Percentiles rank a stretch among this genome's conserved stretches.
Evolutionary conservation across 2,329 filamentous ascomycete genomes (phyloP).

Genomic region (Monosporascus sp.): DNA sequence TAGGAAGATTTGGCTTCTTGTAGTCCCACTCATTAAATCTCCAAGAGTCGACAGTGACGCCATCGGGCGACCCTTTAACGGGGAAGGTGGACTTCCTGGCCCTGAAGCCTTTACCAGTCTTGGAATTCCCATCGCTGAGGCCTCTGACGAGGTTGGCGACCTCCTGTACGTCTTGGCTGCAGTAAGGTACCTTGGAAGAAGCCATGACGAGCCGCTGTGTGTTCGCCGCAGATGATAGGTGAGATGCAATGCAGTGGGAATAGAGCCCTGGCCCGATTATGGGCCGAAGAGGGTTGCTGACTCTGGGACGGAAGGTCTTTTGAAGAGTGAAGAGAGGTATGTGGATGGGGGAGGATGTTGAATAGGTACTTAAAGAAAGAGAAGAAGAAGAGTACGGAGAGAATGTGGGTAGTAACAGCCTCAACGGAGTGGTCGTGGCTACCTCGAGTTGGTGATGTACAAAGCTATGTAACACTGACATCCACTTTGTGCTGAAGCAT

Average conservation of each 20-base stretch:
- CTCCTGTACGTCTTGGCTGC: constrained; percentile 63
- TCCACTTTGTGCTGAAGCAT: not conserved
- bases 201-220: constrained; percentile 15
- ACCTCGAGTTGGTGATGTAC: not conserved
- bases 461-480: not conserved
- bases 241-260: not conserved
- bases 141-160: constrained; percentile 59
- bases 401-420: not conserved
- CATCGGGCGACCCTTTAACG: constrained; percentile 56
- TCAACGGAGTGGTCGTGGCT: not conserved
- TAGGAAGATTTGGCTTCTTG: constrained; percentile 79
- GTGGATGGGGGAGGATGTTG: too few species aligned
- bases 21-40: constrained; percentile 94
- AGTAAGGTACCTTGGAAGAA: constrained; percentile 51
- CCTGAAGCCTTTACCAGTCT: constrained; percentile 56
- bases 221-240: not conserved
- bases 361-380: too few species aligned
- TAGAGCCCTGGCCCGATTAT: too few species aligned
- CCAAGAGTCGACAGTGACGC: constrained; percentile 80
- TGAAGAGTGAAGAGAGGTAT: too few species aligned
- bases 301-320: too few species aligned
- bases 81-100: constrained; percentile 77
- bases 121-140: constrained; percentile 54
- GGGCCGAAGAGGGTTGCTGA: too few species aligned
- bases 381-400: not conserved